phyloP scores from a whole-genome alignment of 495 filamentous ascomycete species.

The Achaetomiella virescens region DNA sequence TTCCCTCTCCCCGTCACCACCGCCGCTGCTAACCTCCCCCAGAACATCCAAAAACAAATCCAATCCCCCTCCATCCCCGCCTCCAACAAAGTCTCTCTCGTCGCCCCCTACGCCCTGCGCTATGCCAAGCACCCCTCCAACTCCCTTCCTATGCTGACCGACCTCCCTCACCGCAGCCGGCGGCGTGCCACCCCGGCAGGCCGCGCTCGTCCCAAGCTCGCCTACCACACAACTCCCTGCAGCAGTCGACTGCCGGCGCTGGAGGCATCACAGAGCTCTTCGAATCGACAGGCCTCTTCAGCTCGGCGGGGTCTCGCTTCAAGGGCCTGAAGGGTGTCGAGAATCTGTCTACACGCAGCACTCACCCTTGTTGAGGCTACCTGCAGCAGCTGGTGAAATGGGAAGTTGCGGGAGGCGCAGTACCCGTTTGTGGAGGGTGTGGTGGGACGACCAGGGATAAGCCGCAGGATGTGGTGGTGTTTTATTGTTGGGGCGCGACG shows the following conservation, averaged over 20 bases:
- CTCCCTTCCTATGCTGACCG: slow-evolving; percentile 71
- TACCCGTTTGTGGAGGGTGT: slow-evolving; percentile 91
- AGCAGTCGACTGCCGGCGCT: slow-evolving; percentile 56
- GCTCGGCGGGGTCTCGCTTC: slow-evolving; percentile 79
- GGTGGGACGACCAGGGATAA: slow-evolving; percentile 80
- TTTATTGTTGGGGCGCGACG: slow-evolving; percentile 89
- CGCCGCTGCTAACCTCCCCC: not conserved
- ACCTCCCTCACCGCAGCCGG: slow-evolving; percentile 75
- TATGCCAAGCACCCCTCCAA: slow-evolving; percentile 82
- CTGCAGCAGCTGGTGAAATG: slow-evolving; percentile 91
- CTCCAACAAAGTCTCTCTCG: slow-evolving; percentile 77
- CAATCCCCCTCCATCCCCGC: slow-evolving; percentile 64
- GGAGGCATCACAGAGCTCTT: slow-evolving; percentile 80
- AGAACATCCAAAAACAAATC: slow-evolving; percentile 83
- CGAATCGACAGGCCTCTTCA: slow-evolving; percentile 86
- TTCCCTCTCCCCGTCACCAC: not conserved
- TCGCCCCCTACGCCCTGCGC: slow-evolving; percentile 86
- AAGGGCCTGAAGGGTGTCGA: slow-evolving; percentile 95
- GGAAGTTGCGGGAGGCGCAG: slow-evolving; percentile 71
- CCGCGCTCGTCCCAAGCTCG: slow-evolving; percentile 69
- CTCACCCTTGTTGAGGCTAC: slow-evolving; percentile 83
- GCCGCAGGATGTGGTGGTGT: slow-evolving; percentile 91
- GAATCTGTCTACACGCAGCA: slow-evolving; percentile 98
- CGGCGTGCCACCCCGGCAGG: slow-evolving; percentile 62
- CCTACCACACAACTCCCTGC: slow-evolving; percentile 82